Evolutionary conservation across 306 rosid species (phyloP), one percentile per base, ranked within the genome.

Genomic region (Vigna nakashimae): DNA sequence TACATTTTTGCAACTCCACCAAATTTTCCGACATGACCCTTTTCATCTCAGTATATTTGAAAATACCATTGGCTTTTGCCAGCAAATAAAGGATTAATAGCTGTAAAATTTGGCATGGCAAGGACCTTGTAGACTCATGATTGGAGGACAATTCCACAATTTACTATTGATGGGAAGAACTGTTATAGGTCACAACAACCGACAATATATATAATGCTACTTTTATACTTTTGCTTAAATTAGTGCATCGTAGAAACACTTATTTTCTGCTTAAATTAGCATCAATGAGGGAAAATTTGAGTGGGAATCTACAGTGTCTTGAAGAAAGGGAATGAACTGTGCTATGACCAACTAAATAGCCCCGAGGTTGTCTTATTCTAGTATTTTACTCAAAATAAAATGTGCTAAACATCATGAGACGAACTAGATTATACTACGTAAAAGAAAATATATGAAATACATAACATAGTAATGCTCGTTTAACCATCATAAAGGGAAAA

Each of bases 271-370:
- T 50, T 53, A 18, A 18, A 20, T 55, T 32, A 52, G 63, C 48
- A 40, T 71, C 49, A 17, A 12, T 3, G 7, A 20, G 45, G 9
- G 0, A 40, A 22, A 36, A 2, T 22, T 3, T 17, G 56, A 79
- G 43, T 71, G 71, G 52, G 71, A 64, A 63, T 79, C n/a, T 36
- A 28, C 9, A 14, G 59, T 36, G 66, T 76, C 15, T 13, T 20
- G 28, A 64, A 51, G 65, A 73, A 38, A 16, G 65, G 52, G 26
- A 65, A 52, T 64, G 42, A 24, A 50, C 9, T 11, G 17, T 52
- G 55, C 62, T 26, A n/a, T 14, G 22, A 53, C 34, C 66, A 55
- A 38, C 66, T 65, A 52, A 36, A 26, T 26, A 38, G 36, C 24
- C 20, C 2, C 1, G 11, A 17, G 56, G 14, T 26, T 52, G 45